Evolutionary conservation across 148 eudicot species (phyloP).

Genomic region (Euryodendron excelsum): DNA sequence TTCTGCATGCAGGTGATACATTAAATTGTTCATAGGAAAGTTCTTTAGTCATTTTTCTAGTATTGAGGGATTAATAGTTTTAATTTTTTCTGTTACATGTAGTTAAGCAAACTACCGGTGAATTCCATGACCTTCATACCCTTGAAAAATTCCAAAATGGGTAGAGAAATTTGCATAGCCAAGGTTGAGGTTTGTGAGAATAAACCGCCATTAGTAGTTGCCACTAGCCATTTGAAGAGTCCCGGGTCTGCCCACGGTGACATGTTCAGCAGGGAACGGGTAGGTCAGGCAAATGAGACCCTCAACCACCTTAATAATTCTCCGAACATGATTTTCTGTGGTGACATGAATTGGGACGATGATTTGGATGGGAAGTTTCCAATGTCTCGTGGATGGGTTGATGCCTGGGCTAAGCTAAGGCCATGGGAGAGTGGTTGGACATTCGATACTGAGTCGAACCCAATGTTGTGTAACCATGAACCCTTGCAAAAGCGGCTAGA

Average conservation of each 20-base stretch:
- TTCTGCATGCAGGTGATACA: constrained; percentile 90
- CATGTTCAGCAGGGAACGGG: constrained; percentile 88
- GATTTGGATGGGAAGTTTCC: constrained; percentile 69
- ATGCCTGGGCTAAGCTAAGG: constrained; percentile 68
- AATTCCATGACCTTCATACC: constrained; percentile 56
- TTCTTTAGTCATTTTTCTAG: no score
- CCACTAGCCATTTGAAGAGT: constrained; percentile 87
- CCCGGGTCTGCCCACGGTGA: constrained; percentile 86
- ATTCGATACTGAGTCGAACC: constrained; percentile 77
- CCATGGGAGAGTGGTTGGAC: constrained; percentile 72
- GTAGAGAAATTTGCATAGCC: constrained; percentile 67
- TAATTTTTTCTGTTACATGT: no score
- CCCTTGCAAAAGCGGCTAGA: constrained; percentile 69
- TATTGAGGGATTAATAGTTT: no score
- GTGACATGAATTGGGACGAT: constrained; percentile 96
- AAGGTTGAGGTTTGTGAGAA: constrained; percentile 36
- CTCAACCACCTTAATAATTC: constrained; percentile 41
- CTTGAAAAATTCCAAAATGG: constrained; percentile 61
- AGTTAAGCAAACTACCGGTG: constrained; percentile 73
- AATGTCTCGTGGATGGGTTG: constrained; percentile 63
- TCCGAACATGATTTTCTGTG: constrained; percentile 67
- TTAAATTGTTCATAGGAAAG: no score
- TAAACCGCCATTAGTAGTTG: constrained; percentile 51
- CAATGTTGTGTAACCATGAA: constrained; percentile 59
- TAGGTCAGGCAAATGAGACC: constrained; percentile 76